A percentile compares a stretch with the other conserved stretches of the same genome.
Conservation (phyloP, 306 rosid species). For the Chamaecrista fasciculata region DNA sequence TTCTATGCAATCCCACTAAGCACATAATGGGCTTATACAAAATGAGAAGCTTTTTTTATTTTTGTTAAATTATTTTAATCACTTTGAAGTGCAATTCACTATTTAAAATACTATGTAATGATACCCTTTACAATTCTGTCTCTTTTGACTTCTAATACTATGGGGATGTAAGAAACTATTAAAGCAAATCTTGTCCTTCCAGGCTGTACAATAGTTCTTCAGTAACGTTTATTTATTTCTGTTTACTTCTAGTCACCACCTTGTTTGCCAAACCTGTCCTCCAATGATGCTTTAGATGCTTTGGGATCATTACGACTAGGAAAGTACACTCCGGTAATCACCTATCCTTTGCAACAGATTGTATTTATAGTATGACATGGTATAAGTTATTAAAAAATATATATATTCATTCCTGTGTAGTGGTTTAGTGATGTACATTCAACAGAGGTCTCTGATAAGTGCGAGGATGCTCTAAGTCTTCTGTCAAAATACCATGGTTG, state of each 20-base stretch:
- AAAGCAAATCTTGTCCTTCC: constrained; percentile 10
- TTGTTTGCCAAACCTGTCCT: constrained; percentile 71
- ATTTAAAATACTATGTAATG: background rate
- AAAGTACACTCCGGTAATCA: constrained; percentile 70
- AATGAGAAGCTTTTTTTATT: background rate
- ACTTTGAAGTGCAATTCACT: background rate
- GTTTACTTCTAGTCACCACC: constrained; percentile 58
- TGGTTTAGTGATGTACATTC: constrained; percentile 90
- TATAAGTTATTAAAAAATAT: constrained; percentile 21
- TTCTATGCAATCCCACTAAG: background rate
- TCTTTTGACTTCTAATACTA: background rate
- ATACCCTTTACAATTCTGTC: background rate
- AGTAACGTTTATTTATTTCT: constrained; percentile 30
- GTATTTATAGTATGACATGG: constrained; percentile 13
- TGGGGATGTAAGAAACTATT: background rate
- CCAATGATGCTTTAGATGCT: constrained; percentile 45
- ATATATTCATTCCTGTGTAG: constrained; percentile 44
- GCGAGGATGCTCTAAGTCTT: constrained; percentile 74
- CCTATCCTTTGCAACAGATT: constrained; percentile 7
- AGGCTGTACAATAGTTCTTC: background rate
- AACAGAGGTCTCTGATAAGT: constrained; percentile 69
- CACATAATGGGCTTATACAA: background rate
- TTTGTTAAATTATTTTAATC: too few species aligned
- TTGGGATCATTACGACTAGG: constrained; percentile 76
- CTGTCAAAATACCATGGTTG: constrained; percentile 68